A percentile compares a stretch with the other conserved stretches of the same genome.
These are phyloP conservation scores for Cordyceps tenuipes DNA, from an alignment of 2,329 filamentous ascomycete genomes.

Conservation along the genomic window DNA sequence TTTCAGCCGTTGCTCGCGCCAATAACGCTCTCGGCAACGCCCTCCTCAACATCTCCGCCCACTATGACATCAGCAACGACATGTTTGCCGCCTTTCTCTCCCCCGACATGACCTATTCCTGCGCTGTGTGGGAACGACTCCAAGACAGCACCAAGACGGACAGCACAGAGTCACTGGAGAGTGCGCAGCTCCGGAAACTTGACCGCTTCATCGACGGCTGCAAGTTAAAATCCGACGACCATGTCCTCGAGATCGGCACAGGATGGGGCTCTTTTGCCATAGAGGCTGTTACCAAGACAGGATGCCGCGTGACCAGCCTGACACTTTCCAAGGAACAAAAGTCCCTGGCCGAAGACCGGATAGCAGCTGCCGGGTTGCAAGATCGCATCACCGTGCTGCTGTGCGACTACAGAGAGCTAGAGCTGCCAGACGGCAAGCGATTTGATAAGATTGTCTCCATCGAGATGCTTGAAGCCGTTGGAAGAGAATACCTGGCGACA, in stretches of 20 bases:
- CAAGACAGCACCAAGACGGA: constrained; percentile 23
- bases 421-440: constrained; percentile 22
- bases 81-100: constrained; percentile 69
- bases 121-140: constrained; percentile 50
- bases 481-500: constrained; percentile 55
- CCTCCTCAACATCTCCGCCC: constrained; percentile 59
- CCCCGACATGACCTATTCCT: constrained; percentile 70
- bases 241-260: constrained; percentile 67
- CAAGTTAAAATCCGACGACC: constrained; percentile 54
- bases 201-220: constrained; percentile 57
- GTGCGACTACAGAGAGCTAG: constrained; percentile 59
- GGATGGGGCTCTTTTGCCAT: constrained; percentile 72
- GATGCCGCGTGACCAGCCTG: constrained; percentile 60
- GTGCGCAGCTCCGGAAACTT: constrained; percentile 61
- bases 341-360: constrained; percentile 55
- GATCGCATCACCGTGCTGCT: constrained; percentile 56
- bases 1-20: constrained; percentile 49
- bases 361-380: constrained; percentile 50
- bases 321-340: constrained; percentile 65
- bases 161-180: constrained; percentile 49
- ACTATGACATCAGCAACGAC: constrained; percentile 69
- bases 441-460: constrained; percentile 69
- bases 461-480: constrained; percentile 71
- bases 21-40: constrained; percentile 51
- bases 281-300: constrained; percentile 55